Evolutionary conservation across 1,139 yeast species (phyloP).

Genomic region (Saccharomyces uvarum): DNA sequence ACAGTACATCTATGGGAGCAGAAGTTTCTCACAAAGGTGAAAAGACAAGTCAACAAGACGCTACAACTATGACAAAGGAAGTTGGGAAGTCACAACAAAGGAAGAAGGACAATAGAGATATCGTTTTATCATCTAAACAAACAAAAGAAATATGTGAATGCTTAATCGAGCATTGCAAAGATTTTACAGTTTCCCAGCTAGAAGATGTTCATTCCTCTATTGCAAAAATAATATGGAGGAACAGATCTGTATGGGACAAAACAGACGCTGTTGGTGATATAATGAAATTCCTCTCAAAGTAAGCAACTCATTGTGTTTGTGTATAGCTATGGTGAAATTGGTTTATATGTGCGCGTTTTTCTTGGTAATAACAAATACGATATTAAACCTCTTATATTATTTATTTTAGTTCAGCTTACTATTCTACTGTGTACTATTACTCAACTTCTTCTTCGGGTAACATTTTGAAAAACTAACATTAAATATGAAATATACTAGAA

Average conservation of each 20-base stretch:
- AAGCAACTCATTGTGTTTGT: constrained; percentile 10
- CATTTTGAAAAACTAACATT: neutral
- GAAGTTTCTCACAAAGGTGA: neutral
- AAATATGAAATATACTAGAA: neutral
- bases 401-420: neutral
- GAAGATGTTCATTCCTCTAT: constrained; percentile 68
- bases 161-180: constrained; percentile 39
- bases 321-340: neutral
- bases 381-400: neutral
- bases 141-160: neutral
- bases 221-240: constrained; percentile 69
- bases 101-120: neutral
- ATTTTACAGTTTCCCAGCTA: constrained; percentile 56
- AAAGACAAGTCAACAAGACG: neutral
- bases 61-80: neutral
- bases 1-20: neutral
- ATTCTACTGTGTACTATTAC: neutral
- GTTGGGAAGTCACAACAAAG: neutral
- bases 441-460: neutral
- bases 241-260: constrained; percentile 63
- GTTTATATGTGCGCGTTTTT: neutral
- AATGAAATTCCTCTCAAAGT: neutral
- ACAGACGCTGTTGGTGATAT: constrained; percentile 27
- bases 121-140: neutral
- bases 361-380: neutral